phyloP scores from a whole-genome alignment of 139 green algal genomes.

The Pleodorina starrii region DNA sequence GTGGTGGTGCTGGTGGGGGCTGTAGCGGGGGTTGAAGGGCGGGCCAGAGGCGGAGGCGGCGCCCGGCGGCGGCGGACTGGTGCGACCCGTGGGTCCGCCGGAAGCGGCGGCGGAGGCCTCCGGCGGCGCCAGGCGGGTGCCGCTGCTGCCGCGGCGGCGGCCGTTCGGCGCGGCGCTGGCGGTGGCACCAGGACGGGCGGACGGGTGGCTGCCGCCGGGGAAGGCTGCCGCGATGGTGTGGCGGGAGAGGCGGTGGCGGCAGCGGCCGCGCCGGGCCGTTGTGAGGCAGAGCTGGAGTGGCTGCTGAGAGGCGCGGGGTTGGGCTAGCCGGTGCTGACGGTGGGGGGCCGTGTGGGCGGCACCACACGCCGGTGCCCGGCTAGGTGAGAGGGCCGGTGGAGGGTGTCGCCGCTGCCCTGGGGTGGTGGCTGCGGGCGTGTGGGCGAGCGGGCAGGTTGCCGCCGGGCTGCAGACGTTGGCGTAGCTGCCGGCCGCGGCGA shows the following conservation, averaged over 20 bases:
- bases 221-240: neutral
- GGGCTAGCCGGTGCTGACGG: no score
- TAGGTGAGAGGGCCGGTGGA: no score
- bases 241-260: neutral
- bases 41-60: neutral
- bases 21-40: conserved; percentile 20
- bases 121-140: neutral
- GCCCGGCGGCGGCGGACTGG: neutral
- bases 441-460: neutral
- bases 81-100: neutral
- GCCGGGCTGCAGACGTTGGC: neutral
- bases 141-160: no score
- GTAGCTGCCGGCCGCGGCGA: neutral
- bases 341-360: no score
- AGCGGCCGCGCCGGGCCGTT: neutral
- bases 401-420: no score
- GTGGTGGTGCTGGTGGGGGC: neutral
- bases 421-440: neutral
- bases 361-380: no score
- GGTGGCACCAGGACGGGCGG: no score
- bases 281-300: neutral
- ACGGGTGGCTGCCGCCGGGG: neutral
- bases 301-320: no score
- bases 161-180: no score
- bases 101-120: neutral